Evolutionary conservation across 1,139 yeast species (phyloP), one percentile per base, ranked within the genome.

Genomic region (Taphrina wiesneri): DNA sequence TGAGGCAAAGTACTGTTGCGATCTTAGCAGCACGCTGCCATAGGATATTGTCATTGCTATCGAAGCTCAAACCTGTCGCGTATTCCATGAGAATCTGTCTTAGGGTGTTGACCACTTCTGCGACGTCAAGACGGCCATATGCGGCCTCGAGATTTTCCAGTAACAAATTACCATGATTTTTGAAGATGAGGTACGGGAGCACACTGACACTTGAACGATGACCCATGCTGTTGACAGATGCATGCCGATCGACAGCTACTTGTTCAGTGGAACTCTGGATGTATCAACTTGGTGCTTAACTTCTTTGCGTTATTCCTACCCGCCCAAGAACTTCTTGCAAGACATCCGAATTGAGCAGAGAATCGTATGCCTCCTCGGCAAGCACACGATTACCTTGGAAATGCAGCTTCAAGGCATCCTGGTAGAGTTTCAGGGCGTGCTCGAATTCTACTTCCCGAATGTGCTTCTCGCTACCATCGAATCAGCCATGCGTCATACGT

Each of bases 341-440:
- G 1, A 90, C 87, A 57, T 87, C 91, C 49, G 90, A 80, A 61
- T 81, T 78, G 74, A 92, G 88, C 30, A 95, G 76, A 28, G 81
- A 82, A 51, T 83, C 84, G 73, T 91, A 93, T 23, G 79, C 76
- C 1, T 73, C 72, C 60, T 81, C 82, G 0, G 97, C 87, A 1
- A 77, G 80, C 0, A 75, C 76, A 67, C 80, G 81, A 1, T 83
- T 74, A 3, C 79, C 77, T 0, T 77, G 74, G 70, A 85, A 84
- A 70, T 93, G 96, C 13, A 78, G 77, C 13, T 76, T 75, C 46
- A 95, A 77, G 0, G 97, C 97, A 32, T 78, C 76, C 71, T 90
- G 91, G 74, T 88, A 90, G 17, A 86, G 77, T 71, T 85, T 85
- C 75, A 88, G 87, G 2, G 96, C 96, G 73, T 88, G 89, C 75